These are phyloP conservation scores for Parastagonospora avenae DNA, from an alignment of 2,329 filamentous ascomycete species.

Conservation along the genomic window DNA sequence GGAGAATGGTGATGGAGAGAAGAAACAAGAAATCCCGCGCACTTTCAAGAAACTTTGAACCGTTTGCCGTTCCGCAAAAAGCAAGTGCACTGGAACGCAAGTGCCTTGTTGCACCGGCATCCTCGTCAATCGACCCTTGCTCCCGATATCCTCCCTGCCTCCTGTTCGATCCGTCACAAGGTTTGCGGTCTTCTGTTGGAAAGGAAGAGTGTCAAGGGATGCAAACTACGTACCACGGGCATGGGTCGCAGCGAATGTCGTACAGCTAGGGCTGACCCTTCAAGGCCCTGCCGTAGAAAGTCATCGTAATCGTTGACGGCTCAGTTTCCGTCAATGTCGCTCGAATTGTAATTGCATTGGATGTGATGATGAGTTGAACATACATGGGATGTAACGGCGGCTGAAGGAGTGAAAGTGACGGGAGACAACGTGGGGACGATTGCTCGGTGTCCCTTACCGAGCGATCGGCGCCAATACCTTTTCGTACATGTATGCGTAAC, in stretches of 20 bases:
- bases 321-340: neutral
- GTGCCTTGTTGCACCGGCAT: slow-evolving; percentile 4
- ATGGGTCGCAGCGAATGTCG: neutral
- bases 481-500: neutral
- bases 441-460: neutral
- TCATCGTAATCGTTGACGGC: neutral
- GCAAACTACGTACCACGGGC: neutral
- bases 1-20: neutral
- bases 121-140: slow-evolving; percentile 8
- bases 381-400: neutral
- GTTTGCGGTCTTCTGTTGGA: slow-evolving; percentile 1
- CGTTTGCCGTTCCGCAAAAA: slow-evolving; percentile 8
- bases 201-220: slow-evolving; percentile 2
- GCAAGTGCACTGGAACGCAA: slow-evolving; percentile 8
- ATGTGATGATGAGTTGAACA: neutral
- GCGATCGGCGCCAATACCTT: slow-evolving; percentile 2
- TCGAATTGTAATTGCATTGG: no score
- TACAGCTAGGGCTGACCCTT: neutral
- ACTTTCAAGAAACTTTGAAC: slow-evolving; percentile 8
- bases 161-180: slow-evolving; percentile 3
- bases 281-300: neutral
- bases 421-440: slow-evolving; percentile 3
- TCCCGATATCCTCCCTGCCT: slow-evolving; percentile 1
- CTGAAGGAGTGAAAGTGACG: neutral
- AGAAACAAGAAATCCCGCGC: neutral